Evolutionary conservation across 371 early-diverging fungal genomes (phyloP), one percentile per base, ranked within the genome.

Genomic region (Capniomyces stellatus): DNA sequence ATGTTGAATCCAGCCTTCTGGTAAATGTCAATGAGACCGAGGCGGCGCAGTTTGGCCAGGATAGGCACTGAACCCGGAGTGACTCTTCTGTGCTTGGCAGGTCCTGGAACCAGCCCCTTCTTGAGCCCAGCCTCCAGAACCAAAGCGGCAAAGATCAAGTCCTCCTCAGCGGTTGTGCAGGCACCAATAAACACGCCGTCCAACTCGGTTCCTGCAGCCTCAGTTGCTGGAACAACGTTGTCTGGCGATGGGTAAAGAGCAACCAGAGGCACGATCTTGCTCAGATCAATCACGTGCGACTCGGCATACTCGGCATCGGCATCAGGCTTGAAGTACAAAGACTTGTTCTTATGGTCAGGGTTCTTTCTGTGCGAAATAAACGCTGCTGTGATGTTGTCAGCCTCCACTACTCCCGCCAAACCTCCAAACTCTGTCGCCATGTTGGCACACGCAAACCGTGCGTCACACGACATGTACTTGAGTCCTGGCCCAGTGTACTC

Each of bases 341-440:
- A 76, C 40, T 69, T 57, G 57, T 78, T 74, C 66, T 75, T 77
- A 67, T 83, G 77, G 54, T 71, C 70, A 49, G 74, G 75, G 56
- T 73, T 72, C 64, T 73, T 73, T 59, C 83, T 77, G 62, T 77
- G 75, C 54, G 75, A 71, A 54, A 83, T 71, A 58, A 71, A 83
- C 4, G 76, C 73, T 12, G 82, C 78, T 4, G 83, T 83, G 51
- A 74, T 70, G 58, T 81, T 79, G 57, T 83, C 83, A 29, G 77
- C 79, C 62, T 77, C 80, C 58, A 74, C 82, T 48, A 83, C 82
- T 44, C 84, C 83, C 39, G 83, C 83, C 64, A 83, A 82, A 50
- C 82, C 83, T 54, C 83, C 83, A 73, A 83, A 83, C 62, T 83
- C 83, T 50, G 83, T 83, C 51, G 83, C 75, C 83, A 83, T 83